Percentiles rank a stretch among this genome's conserved stretches.
Evolutionary conservation across 768 basidiomycete genomes (phyloP).

Genomic region (Trichaptum fuscoviolaceum): DNA sequence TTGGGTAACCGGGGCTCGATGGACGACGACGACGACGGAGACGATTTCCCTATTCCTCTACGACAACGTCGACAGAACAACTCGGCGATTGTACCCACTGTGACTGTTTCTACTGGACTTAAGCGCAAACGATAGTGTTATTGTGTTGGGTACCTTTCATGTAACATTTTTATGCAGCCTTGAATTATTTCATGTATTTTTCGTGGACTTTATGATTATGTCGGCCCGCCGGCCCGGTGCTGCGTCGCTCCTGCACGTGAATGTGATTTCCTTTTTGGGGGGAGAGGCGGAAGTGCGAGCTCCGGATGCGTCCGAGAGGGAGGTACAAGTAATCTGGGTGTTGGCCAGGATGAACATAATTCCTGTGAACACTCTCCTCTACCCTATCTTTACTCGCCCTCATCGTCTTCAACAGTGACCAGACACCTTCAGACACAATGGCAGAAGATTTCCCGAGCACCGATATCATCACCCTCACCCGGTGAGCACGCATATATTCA

Average conservation of each 20-base stretch:
- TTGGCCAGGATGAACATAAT: not conserved
- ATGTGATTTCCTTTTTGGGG: conserved; percentile 6
- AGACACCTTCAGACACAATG: conserved; percentile 14
- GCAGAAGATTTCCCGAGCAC: conserved; percentile 71
- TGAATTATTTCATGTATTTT: not conserved
- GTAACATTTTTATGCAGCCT: conserved; percentile 3
- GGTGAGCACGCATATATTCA: conserved; percentile 41
- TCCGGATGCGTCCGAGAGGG: conserved; percentile 4
- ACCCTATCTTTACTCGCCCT: not conserved
- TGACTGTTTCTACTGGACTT: conserved; percentile 31
- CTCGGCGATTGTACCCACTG: conserved; percentile 31
- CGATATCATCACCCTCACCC: conserved; percentile 89
- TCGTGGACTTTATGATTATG: conserved; percentile 2
- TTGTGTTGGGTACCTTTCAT: conserved; percentile 2
- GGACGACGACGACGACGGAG: conserved; percentile 69
- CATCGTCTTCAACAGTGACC: not conserved
- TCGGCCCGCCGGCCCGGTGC: not conserved
- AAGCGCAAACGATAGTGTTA: conserved; percentile 64
- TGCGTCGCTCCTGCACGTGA: not conserved
- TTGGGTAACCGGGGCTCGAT: conserved; percentile 12
- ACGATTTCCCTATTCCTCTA: conserved; percentile 63
- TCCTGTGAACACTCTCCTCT: not conserved
- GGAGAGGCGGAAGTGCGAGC: conserved; percentile 16
- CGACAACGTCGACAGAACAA: conserved; percentile 58
- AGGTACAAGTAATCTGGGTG: not conserved